These are phyloP conservation scores for Penicillium angulare DNA, from an alignment of 495 filamentous ascomycete genomes.

Conservation along the genomic window DNA sequence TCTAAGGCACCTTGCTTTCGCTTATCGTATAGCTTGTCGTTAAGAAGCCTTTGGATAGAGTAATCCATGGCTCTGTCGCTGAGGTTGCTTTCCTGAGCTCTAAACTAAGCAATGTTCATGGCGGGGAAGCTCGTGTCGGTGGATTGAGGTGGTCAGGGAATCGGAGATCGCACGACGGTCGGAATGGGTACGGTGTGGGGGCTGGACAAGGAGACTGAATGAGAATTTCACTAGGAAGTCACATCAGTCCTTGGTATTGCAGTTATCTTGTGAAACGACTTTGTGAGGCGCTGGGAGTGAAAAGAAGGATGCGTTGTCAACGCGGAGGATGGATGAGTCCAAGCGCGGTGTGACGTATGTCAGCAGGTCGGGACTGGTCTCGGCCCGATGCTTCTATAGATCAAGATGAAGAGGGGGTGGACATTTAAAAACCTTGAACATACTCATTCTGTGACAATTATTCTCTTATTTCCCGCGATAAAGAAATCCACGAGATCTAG, in stretches of 20 bases:
- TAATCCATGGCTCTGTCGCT: slow-evolving; percentile 68
- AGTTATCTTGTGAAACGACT: background rate
- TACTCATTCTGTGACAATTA: too few relatives aligned
- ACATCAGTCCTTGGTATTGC: background rate
- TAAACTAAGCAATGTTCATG: slow-evolving; percentile 37
- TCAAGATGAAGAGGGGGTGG: too few relatives aligned
- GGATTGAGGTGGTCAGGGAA: background rate
- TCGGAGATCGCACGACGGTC: background rate
- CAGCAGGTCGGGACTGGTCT: slow-evolving; percentile 19
- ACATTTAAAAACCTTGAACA: too few relatives aligned
- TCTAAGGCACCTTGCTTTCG: slow-evolving; percentile 95
- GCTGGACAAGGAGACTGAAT: background rate
- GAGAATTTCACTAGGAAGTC: background rate
- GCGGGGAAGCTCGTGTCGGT: slow-evolving; percentile 17
- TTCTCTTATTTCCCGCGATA: too few relatives aligned
- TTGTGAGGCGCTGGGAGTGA: slow-evolving; percentile 13
- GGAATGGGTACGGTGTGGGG: slow-evolving; percentile 6
- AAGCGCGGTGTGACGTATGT: slow-evolving; percentile 41
- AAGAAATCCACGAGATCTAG: too few relatives aligned
- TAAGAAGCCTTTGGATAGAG: slow-evolving; percentile 83
- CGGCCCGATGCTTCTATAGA: slow-evolving; percentile 9
- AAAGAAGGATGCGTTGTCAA: slow-evolving; percentile 39
- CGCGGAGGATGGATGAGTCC: slow-evolving; percentile 29
- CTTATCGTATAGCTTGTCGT: slow-evolving; percentile 98
- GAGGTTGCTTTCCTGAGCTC: slow-evolving; percentile 25